These are phyloP conservation scores for Tetrapisispora pingtungensis DNA, from an alignment of 805 yeast genomes.

Conservation along the genomic window DNA sequence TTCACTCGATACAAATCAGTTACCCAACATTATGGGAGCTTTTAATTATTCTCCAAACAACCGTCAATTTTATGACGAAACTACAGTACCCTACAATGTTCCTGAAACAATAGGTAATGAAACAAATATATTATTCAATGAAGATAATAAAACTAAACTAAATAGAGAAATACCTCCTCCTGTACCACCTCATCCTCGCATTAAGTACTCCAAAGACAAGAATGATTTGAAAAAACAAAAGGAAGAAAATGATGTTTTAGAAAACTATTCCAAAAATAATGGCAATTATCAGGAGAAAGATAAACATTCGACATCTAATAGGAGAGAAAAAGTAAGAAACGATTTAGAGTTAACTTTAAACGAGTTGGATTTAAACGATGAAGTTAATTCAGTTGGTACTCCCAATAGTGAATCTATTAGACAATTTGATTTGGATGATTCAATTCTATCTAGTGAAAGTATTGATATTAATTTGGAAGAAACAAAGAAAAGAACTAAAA, in stretches of 20 bases:
- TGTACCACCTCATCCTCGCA: constrained; percentile 2
- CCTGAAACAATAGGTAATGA: not conserved
- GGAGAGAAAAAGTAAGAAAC: not conserved
- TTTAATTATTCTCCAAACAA: not conserved
- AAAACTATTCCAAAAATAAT: too few species aligned
- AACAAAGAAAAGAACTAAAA: constrained; percentile 1
- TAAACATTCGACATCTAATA: not conserved
- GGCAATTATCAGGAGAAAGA: too few species aligned
- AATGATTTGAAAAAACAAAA: not conserved
- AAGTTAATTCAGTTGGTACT: constrained; percentile 1
- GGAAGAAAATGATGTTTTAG: too few species aligned
- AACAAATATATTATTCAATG: not conserved
- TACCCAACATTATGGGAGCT: not conserved
- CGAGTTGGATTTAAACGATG: constrained; percentile 12
- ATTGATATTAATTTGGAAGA: constrained; percentile 20
- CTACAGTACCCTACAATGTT: not conserved
- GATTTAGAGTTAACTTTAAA: constrained; percentile 9
- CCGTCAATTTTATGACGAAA: not conserved
- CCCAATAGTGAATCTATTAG: constrained; percentile 1
- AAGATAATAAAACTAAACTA: not conserved
- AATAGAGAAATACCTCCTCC: not conserved
- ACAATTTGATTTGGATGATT: not conserved
- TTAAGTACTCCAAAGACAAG: not conserved
- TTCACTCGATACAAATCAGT: not conserved
- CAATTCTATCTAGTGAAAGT: constrained; percentile 22